Conservation (phyloP, 805 yeast species). For the Teunomyces funiuensis region DNA sequence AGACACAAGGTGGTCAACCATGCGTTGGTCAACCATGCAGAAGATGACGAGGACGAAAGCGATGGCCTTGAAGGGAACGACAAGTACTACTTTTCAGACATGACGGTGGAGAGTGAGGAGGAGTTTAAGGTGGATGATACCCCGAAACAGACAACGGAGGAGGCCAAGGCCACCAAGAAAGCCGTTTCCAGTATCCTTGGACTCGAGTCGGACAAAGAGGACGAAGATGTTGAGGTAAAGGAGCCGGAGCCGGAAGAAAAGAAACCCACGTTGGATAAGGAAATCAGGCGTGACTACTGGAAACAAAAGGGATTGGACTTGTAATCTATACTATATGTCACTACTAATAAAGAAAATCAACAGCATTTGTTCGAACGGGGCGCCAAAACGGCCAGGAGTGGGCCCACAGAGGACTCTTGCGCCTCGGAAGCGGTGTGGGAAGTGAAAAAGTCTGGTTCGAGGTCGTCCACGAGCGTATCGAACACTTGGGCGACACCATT, state of each 20-base stretch:
- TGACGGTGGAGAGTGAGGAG: constrained; percentile 39
- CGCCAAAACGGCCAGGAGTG: neutral
- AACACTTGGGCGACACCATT: constrained; percentile 50
- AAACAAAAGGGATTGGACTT: constrained; percentile 41
- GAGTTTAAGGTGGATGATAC: constrained; percentile 9
- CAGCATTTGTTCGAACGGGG: constrained; percentile 2
- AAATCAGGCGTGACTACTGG: constrained; percentile 40
- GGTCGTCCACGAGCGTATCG: constrained; percentile 27
- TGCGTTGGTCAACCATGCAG: constrained; percentile 44
- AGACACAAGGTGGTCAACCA: constrained; percentile 60
- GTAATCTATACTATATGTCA: constrained; percentile 3
- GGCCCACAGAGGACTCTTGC: neutral
- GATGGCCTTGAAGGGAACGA: constrained; percentile 40
- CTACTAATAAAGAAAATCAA: too few species aligned
- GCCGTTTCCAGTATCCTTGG: constrained; percentile 11
- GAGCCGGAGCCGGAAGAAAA: neutral
- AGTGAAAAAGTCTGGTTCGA: constrained; percentile 32
- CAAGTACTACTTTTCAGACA: constrained; percentile 44
- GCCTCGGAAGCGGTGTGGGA: constrained; percentile 14
- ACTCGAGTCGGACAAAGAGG: constrained; percentile 9
- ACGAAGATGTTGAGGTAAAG: constrained; percentile 5
- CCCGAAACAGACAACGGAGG: constrained; percentile 3
- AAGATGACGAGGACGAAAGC: constrained; percentile 27
- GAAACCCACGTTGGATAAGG: constrained; percentile 28
- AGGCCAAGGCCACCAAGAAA: constrained; percentile 14